Conservation (phyloP, 2,329 filamentous ascomycete genomes). For the Scopulariopsis brevicaulis region DNA sequence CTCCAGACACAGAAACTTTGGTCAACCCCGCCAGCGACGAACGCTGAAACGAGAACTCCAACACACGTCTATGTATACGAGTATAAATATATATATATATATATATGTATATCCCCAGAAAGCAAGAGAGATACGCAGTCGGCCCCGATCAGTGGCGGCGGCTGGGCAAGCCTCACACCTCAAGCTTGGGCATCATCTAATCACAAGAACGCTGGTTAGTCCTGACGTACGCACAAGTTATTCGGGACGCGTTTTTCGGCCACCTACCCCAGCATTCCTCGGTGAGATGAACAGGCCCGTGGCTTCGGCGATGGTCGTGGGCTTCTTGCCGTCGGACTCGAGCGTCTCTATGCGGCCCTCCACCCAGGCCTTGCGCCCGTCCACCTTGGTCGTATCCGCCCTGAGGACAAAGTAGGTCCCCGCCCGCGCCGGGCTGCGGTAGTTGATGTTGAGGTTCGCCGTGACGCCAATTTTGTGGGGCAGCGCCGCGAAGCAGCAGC, state of each 20-base stretch:
- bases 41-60: neutral
- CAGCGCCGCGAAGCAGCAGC: conserved; percentile 79
- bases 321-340: conserved; percentile 42
- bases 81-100: neutral
- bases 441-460: conserved; percentile 74
- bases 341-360: conserved; percentile 78
- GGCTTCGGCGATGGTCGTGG: conserved; percentile 68
- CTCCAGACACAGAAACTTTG: neutral
- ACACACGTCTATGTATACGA: neutral
- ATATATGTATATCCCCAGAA: too few relatives aligned
- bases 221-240: neutral
- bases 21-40: neutral
- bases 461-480: conserved; percentile 81
- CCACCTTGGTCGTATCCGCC: conserved; percentile 71
- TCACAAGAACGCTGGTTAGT: neutral
- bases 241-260: neutral
- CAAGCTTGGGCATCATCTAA: conserved; percentile 13
- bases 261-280: conserved; percentile 62
- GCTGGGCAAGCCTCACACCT: neutral
- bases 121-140: neutral
- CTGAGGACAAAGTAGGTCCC: conserved; percentile 65
- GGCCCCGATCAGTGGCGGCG: neutral
- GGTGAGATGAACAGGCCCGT: conserved; percentile 84
- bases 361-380: conserved; percentile 92
- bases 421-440: conserved; percentile 69